Percentiles rank a stretch among this genome's conserved stretches.
phyloP scores from a whole-genome alignment of 176 grass and related monocot species.

The Panicum miliaceum region DNA sequence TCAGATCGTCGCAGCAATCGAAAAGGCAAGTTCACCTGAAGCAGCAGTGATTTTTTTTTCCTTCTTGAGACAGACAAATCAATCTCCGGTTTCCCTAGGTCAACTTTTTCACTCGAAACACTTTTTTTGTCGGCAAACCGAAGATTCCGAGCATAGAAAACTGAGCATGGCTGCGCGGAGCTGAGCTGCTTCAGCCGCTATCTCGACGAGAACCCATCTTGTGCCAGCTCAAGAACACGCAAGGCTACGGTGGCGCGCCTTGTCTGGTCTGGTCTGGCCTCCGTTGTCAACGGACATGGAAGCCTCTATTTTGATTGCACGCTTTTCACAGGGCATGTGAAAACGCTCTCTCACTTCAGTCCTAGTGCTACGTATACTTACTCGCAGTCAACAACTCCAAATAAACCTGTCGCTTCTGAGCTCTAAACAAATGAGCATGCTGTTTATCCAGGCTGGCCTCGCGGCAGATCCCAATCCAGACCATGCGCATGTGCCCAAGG shows the following conservation, averaged over 20 bases:
- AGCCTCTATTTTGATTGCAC: slow-evolving; percentile 17
- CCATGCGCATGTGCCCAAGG: background rate
- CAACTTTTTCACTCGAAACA: background rate
- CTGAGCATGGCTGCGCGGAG: background rate
- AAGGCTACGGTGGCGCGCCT: background rate
- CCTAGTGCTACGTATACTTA: background rate
- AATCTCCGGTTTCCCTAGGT: background rate
- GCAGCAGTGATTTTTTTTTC: background rate
- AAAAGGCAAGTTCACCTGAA: background rate
- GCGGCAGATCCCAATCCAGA: slow-evolving; percentile 22
- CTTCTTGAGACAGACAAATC: too few species aligned
- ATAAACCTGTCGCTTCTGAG: background rate
- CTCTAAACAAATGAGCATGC: too few species aligned
- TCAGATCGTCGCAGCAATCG: background rate
- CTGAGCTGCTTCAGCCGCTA: background rate
- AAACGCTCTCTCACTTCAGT: background rate
- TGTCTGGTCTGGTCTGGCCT: background rate
- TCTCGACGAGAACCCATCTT: background rate
- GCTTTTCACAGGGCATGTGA: slow-evolving; percentile 1
- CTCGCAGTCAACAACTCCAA: slow-evolving; percentile 18
- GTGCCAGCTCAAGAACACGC: slow-evolving; percentile 23
- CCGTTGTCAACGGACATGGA: background rate
- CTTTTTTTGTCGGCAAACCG: background rate
- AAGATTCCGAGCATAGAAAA: background rate
- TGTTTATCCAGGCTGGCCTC: slow-evolving; percentile 27